Evolutionary conservation across 1,284 basidiomycete genomes (phyloP).

Genomic region (Singerocomus inundabilis): DNA sequence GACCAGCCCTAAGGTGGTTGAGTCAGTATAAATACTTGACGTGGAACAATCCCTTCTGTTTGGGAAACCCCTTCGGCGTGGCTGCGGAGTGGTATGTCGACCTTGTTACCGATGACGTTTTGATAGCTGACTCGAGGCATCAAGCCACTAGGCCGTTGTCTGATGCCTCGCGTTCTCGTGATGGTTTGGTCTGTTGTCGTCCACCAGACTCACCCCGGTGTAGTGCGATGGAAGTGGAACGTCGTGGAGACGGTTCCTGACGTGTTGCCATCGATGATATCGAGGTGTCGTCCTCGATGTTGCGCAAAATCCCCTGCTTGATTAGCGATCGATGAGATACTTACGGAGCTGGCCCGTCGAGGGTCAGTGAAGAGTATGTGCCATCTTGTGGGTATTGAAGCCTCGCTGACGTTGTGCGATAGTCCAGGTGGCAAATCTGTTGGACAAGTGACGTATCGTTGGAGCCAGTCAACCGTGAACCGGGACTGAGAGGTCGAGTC

Average conservation of each 20-base stretch:
- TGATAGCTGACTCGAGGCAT: conserved; percentile 4
- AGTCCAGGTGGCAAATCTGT: conserved; percentile 19
- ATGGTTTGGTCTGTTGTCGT: neutral
- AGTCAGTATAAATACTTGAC: conserved; percentile 18
- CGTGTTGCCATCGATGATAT: conserved; percentile 15
- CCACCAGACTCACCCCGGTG: neutral
- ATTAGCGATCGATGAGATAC: conserved; percentile 24
- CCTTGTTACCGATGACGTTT: neutral
- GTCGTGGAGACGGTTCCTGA: conserved; percentile 16
- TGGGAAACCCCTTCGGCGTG: conserved; percentile 38
- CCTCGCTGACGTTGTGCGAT: conserved; percentile 3
- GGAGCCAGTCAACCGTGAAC: neutral
- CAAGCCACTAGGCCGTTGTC: conserved; percentile 23
- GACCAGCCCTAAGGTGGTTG: conserved; percentile 29
- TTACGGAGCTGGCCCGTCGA: conserved; percentile 20
- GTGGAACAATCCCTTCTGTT: neutral
- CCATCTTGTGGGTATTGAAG: rapidly evolving
- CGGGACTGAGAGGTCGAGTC: conserved; percentile 1
- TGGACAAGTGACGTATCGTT: conserved; percentile 5
- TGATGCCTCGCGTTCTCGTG: conserved; percentile 11
- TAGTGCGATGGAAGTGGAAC: conserved; percentile 18
- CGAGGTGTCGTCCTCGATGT: conserved; percentile 1
- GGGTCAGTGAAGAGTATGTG: conserved; percentile 28
- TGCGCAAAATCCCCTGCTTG: conserved; percentile 6
- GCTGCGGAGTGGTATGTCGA: conserved; percentile 14